Conservation (phyloP, 768 basidiomycete species). For the Cystobasidium ongulense region DNA sequence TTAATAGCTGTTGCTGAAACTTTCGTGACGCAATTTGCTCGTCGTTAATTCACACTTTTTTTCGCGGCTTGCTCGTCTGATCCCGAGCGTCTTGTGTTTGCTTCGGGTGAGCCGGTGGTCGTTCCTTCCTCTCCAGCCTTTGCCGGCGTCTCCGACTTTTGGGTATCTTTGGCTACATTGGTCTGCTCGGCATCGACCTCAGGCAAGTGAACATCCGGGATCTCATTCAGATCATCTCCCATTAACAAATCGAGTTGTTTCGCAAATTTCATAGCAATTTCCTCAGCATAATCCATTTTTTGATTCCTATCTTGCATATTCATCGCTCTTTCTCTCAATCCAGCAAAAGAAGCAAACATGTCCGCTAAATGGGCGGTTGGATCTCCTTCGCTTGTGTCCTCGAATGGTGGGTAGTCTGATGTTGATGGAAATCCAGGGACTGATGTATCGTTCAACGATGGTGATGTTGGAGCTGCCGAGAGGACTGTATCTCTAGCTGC, state of each 20-base stretch:
- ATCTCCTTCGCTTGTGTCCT: not conserved
- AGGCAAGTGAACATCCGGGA: not conserved
- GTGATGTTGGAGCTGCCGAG: not conserved
- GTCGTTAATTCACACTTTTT: no score
- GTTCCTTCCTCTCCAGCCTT: no score
- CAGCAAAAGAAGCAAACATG: constrained; percentile 19
- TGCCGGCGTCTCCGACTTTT: no score
- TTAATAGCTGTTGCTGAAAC: no score
- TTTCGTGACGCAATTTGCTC: no score
- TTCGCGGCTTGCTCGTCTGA: no score
- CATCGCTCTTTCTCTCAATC: constrained; percentile 12
- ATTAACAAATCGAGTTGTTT: constrained; percentile 15
- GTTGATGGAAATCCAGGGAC: not conserved
- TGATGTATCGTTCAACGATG: not conserved
- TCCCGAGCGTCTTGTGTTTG: no score
- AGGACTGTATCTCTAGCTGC: not conserved
- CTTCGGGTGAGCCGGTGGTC: no score
- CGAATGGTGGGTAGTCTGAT: not conserved
- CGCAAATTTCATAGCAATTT: constrained; percentile 20
- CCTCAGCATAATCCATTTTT: constrained; percentile 18
- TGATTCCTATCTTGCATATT: not conserved
- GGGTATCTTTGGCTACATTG: not conserved
- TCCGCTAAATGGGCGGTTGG: constrained; percentile 1
- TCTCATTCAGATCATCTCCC: constrained; percentile 6
- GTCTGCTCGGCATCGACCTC: not conserved